A percentile compares a stretch with the other conserved stretches of the same genome.
phyloP scores from a whole-genome alignment of 73 alveolate genomes.

The Blepharisma stoltei region DNA sequence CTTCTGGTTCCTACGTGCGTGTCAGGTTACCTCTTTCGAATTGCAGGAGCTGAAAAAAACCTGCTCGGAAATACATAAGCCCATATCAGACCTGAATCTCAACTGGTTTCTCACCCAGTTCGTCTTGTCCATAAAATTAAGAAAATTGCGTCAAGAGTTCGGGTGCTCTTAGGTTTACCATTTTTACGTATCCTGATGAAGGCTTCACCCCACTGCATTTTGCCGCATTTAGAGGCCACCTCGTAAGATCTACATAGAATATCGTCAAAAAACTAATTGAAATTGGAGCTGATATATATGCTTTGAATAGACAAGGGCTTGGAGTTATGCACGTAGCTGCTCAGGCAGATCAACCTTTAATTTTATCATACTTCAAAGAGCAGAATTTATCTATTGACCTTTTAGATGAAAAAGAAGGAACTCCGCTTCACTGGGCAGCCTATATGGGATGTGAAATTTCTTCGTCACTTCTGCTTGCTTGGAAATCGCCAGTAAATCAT shows the following conservation, averaged over 20 bases:
- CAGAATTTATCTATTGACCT: constrained; percentile 37
- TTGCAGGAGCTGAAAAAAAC: no score
- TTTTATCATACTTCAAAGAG: constrained; percentile 38
- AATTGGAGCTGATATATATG: constrained; percentile 57
- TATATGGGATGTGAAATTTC: constrained; percentile 71
- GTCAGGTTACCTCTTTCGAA: no score
- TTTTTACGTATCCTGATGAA: no score
- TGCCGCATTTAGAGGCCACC: constrained; percentile 37
- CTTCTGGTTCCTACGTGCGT: no score
- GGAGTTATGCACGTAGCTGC: constrained; percentile 78
- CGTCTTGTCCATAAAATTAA: no score
- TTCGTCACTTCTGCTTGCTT: constrained; percentile 67
- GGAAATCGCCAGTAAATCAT: constrained; percentile 67
- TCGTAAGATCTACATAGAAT: constrained; percentile 14
- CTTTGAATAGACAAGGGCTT: constrained; percentile 60
- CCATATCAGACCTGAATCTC: no score
- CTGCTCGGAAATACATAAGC: no score
- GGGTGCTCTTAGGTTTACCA: no score
- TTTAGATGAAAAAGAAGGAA: constrained; percentile 44
- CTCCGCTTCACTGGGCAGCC: constrained; percentile 93
- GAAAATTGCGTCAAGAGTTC: no score
- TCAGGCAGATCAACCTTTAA: constrained; percentile 55
- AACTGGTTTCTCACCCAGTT: no score
- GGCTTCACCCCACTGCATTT: constrained; percentile 78
- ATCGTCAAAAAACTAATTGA: constrained; percentile 58